Conservation (phyloP, 306 rosid species). For the Acacia melanoxylon region DNA sequence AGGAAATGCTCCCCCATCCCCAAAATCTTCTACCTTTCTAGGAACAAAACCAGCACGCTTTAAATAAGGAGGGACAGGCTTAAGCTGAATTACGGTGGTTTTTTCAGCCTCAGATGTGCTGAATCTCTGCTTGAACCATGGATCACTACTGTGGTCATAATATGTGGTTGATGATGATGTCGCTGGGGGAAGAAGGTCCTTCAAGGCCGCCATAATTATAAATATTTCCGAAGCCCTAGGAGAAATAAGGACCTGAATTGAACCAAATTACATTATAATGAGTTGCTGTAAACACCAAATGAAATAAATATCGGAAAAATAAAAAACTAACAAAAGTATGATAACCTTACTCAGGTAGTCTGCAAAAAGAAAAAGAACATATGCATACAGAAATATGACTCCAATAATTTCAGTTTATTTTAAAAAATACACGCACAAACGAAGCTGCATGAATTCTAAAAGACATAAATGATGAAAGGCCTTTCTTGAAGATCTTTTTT, state of each 20-base stretch:
- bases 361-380: not conserved
- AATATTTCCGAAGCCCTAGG: not conserved
- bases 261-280: not conserved
- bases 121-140: slow-evolving; percentile 90
- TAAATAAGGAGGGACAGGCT: slow-evolving; percentile 68
- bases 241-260: not conserved
- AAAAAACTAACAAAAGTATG: not conserved
- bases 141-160: slow-evolving; percentile 81
- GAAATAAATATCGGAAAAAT: not conserved
- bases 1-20: slow-evolving; percentile 91
- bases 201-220: slow-evolving; percentile 61
- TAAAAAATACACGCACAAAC: not conserved
- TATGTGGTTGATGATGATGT: slow-evolving; percentile 58
- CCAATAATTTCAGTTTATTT: not conserved
- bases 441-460: not conserved
- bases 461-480: not conserved
- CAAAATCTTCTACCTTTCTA: slow-evolving; percentile 75
- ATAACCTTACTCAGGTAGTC: not conserved
- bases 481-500: not conserved
- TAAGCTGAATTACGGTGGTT: slow-evolving; percentile 44
- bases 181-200: slow-evolving; percentile 71
- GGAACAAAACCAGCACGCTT: slow-evolving; percentile 86
- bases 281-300: not conserved
- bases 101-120: slow-evolving; percentile 61
- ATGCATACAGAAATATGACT: not conserved